phyloP scores from a whole-genome alignment of 108 stramenopile genomes.

The Aurantiochytrium sp. region DNA sequence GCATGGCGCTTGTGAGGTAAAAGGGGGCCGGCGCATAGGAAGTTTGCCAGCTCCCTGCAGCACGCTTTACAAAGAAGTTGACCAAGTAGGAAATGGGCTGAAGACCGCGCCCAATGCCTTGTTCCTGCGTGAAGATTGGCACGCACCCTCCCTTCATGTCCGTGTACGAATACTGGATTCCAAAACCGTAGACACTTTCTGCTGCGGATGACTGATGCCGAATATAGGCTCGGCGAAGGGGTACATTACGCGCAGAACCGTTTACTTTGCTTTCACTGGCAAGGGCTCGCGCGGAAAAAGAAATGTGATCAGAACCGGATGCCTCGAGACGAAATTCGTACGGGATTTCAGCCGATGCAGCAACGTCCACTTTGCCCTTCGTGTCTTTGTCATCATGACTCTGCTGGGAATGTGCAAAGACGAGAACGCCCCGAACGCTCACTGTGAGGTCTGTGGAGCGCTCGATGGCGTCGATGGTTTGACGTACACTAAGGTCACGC shows the following conservation, averaged over 20 bases:
- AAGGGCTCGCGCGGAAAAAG: background rate
- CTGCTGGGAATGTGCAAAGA: background rate
- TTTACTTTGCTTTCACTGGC: too few species aligned
- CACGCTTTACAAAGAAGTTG: background rate
- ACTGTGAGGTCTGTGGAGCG: background rate
- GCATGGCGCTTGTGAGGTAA: background rate
- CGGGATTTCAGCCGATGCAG: background rate
- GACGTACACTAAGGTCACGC: background rate
- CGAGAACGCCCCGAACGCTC: background rate
- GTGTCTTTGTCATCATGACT: too few species aligned
- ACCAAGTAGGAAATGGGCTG: background rate
- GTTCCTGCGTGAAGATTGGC: background rate
- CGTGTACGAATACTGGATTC: background rate
- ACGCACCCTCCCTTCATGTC: background rate
- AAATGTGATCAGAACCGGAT: background rate
- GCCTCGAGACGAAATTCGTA: background rate
- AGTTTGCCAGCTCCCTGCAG: background rate
- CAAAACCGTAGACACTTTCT: background rate
- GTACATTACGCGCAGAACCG: background rate
- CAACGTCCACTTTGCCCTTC: too few species aligned
- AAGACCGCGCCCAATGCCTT: background rate
- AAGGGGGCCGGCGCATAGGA: slow-evolving; percentile 7
- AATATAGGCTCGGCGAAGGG: background rate
- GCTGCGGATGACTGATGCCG: background rate
- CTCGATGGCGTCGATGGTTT: background rate